Conservation (phyloP, 352 stramenopile species). For the Hyaloperonospora brassicae region DNA sequence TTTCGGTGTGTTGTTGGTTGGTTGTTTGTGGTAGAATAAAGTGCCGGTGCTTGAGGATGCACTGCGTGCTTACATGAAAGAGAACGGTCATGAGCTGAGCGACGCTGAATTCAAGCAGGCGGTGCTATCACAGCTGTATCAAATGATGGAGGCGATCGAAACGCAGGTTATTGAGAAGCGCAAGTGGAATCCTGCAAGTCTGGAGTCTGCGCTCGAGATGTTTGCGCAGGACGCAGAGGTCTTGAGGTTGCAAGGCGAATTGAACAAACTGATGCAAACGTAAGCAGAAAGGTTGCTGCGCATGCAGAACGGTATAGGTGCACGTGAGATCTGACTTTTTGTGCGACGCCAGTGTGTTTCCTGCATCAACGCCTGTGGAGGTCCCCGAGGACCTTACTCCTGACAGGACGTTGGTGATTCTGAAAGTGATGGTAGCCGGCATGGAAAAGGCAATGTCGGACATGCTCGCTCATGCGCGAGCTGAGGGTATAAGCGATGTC, state of each 20-base stretch:
- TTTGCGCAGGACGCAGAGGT: conserved; percentile 56
- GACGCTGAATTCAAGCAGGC: conserved; percentile 72
- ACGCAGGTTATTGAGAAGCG: conserved; percentile 53
- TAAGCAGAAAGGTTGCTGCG: conserved; percentile 12
- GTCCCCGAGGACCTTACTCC: conserved; percentile 60
- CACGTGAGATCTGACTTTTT: conserved; percentile 1
- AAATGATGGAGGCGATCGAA: conserved; percentile 66
- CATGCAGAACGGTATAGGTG: neutral
- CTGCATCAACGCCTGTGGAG: conserved; percentile 38
- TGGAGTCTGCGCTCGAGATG: conserved; percentile 55
- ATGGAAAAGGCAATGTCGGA: conserved; percentile 78
- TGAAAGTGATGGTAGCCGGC: conserved; percentile 52
- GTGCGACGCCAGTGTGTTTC: conserved; percentile 41
- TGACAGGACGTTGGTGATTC: conserved; percentile 61
- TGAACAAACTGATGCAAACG: conserved; percentile 63
- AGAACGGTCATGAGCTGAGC: conserved; percentile 53
- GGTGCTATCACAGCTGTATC: conserved; percentile 64
- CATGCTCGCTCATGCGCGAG: conserved; percentile 58
- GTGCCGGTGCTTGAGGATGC: conserved; percentile 57
- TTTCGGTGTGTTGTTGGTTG: too few relatives aligned
- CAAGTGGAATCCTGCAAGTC: conserved; percentile 50
- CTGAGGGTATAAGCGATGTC: conserved; percentile 65
- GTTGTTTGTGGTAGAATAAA: conserved; percentile 32
- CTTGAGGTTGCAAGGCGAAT: conserved; percentile 48
- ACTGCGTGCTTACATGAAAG: conserved; percentile 57